Conservation (phyloP, 73 alveolate species). For the Paramecium caudatum region DNA sequence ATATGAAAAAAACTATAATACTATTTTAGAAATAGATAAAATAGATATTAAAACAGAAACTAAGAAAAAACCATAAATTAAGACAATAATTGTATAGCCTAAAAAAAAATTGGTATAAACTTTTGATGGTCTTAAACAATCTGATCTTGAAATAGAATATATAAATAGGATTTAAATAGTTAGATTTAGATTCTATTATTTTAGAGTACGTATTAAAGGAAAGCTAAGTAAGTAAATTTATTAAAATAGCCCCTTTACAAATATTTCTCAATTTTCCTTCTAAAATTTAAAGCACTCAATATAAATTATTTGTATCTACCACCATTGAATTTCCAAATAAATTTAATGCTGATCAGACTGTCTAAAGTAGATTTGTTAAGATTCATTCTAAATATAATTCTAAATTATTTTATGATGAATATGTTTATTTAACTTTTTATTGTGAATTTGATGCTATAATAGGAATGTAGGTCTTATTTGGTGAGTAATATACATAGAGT, state of each 20-base stretch:
- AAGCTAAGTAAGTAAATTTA: not conserved
- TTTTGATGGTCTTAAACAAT: not conserved
- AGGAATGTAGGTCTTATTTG: not conserved
- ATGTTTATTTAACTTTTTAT: not conserved
- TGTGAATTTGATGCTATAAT: slow-evolving; percentile 42
- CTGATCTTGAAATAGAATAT: slow-evolving; percentile 26
- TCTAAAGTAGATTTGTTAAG: slow-evolving; percentile 43
- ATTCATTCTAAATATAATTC: not conserved
- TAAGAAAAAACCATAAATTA: not conserved
- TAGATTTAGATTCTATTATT: slow-evolving; percentile 38
- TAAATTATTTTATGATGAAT: slow-evolving; percentile 6
- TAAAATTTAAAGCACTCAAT: not conserved
- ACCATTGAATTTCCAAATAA: slow-evolving; percentile 12
- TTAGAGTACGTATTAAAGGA: slow-evolving; percentile 30
- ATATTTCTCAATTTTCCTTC: slow-evolving; percentile 12
- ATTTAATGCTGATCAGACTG: slow-evolving; percentile 19
- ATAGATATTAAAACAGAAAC: not conserved
- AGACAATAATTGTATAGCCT: not conserved
- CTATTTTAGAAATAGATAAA: not conserved
- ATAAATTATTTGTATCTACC: slow-evolving; percentile 20
- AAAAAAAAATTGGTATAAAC: not conserved
- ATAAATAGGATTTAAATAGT: not conserved
- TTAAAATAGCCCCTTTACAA: not conserved
- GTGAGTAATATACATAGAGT: not conserved
- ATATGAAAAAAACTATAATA: slow-evolving; percentile 31